phyloP scores from a whole-genome alignment of 768 basidiomycete species.

The Podaxis sp. region DNA sequence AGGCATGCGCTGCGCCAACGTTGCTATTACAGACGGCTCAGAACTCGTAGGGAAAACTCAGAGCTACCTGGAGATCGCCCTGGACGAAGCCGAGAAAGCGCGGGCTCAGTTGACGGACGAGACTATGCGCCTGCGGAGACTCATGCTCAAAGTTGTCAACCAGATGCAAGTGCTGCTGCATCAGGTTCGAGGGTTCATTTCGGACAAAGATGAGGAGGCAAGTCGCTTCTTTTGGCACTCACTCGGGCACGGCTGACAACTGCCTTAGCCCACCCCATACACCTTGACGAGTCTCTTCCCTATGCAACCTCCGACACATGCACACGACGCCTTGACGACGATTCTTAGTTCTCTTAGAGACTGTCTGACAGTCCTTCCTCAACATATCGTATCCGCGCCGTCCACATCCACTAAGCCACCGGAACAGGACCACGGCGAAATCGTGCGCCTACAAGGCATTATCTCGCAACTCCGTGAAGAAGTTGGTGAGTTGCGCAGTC shows the following conservation, averaged over 20 bases:
- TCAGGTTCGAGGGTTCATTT: slow-evolving; percentile 37
- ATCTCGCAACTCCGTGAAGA: slow-evolving; percentile 54
- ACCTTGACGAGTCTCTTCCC: slow-evolving; percentile 54
- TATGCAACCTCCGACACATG: slow-evolving; percentile 45
- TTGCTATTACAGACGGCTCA: slow-evolving; percentile 41
- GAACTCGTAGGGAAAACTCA: slow-evolving; percentile 48
- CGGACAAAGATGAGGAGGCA: slow-evolving; percentile 50
- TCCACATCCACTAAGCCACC: slow-evolving; percentile 13
- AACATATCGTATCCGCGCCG: slow-evolving; percentile 22
- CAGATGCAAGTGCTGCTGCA: slow-evolving; percentile 58
- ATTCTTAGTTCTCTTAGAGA: slow-evolving; percentile 43
- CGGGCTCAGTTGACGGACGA: slow-evolving; percentile 62
- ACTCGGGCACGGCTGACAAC: slow-evolving; percentile 14
- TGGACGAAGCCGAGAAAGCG: slow-evolving; percentile 73
- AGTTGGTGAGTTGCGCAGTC: slow-evolving; percentile 42
- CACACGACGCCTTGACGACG: slow-evolving; percentile 44
- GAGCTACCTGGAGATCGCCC: slow-evolving; percentile 59
- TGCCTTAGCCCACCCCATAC: slow-evolving; percentile 39
- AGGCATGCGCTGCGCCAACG: slow-evolving; percentile 57
- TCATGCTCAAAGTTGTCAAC: slow-evolving; percentile 63
- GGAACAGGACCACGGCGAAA: slow-evolving; percentile 36
- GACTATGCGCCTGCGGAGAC: slow-evolving; percentile 55
- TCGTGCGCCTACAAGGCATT: slow-evolving; percentile 46
- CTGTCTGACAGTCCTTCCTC: slow-evolving; percentile 27
- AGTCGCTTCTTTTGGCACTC: slow-evolving; percentile 14